Base-by-base conservation (phyloP, 495 filamentous ascomycete genomes). In the Lophiotrema nucula region DNA sequence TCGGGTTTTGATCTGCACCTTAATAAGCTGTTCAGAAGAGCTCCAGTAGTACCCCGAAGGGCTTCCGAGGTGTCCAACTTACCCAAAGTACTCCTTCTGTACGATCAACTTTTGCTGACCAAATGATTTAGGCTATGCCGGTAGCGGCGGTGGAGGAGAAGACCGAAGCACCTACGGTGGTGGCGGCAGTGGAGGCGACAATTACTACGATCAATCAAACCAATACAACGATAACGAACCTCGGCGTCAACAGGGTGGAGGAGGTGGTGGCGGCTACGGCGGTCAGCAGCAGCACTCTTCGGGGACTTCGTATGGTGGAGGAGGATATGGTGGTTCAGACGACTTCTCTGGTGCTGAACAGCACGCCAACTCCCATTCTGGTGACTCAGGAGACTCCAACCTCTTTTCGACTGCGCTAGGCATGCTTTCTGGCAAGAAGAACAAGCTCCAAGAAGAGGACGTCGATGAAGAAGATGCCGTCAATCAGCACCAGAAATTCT, bases 391-490 rank as follows among this genome's bases (percentile, higher is more conserved):
- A n/a, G 74, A 73, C 58, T 45, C 56, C 42, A 67, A 56, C 41
- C 62, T 85, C 25, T 86, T 83, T 74, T 63, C 54, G 55, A 70
- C 61, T 13, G 82, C 78, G 1, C 48, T 86, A 3, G 67, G 63
- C 41, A 75, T 77, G 72, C 60, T 85, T 0, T 56, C 58, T 18
- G 65, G 74, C 3, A 68, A 74, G n/a, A 74, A 75, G 54, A 73
- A 75, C 55, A 67, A 70, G 35, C 69, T 65, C 5, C 50, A 72
- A 13, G 67, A 80, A 24, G 78, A 73, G 25, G 77, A 78, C 25
- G 53, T 86, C 23, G 82, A 87, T 63, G 83, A 88, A 73, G 47
- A 74, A 19, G 70, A 80, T 1, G 77, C 77, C 15, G 76, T 85
- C 0, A 58, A 72, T 19, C 72, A 80, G 2, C 85, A 88, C 64